Evolutionary conservation across 305 asterid species (phyloP), one percentile per base, ranked within the genome.

Genomic region (Rubia occidens): DNA sequence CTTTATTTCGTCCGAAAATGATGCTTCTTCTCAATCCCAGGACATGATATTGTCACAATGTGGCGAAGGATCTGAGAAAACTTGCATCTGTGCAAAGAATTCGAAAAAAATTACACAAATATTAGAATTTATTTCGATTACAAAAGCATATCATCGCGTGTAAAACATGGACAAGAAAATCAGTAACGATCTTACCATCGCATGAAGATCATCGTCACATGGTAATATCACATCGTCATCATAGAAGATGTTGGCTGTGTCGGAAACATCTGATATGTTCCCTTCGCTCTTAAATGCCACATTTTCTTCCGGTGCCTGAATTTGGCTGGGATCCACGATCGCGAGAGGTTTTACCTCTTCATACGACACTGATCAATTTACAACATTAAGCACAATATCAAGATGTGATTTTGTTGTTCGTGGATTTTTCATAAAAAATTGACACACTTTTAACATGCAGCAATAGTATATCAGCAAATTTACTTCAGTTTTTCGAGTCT

Each of bases 131-230:
- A 7, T 42, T 44, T 44, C 4, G 14, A 44, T 44, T 44, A 9
- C 49, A 2, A 44, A 14, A 32, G 35, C 4, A 32, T 3, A 47
- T 47, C 17, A 5, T 45, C 35, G 35, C 35, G 35, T 32, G 35
- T 32, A 32, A 40, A 21, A 4, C 4, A 14, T 2, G 0, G 5
- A 7, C 8, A 15, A 51, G 24, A 17, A 17, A 35, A 26, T 2
- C 3, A 18, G 43, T 14, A 60, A 60, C 71, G 40, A 54, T 51
- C 51, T 63, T 64, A 71, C 47, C 60, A 67, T 29, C 4, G 10
- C 45, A 18, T 64, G 26, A 32, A 71, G 26, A 0, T 76, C 73
- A 20, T 76, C 67, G n/a, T 47, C 54, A 14, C 6, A 1, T 3
- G 49, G 54, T 11, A 11, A 17, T 47, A 4, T 47, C n/a, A 47